A percentile compares a stretch with the other conserved stretches of the same genome.
Conservation (phyloP, 2,329 filamentous ascomycete species). For the Emergomyces pasteurianus region DNA sequence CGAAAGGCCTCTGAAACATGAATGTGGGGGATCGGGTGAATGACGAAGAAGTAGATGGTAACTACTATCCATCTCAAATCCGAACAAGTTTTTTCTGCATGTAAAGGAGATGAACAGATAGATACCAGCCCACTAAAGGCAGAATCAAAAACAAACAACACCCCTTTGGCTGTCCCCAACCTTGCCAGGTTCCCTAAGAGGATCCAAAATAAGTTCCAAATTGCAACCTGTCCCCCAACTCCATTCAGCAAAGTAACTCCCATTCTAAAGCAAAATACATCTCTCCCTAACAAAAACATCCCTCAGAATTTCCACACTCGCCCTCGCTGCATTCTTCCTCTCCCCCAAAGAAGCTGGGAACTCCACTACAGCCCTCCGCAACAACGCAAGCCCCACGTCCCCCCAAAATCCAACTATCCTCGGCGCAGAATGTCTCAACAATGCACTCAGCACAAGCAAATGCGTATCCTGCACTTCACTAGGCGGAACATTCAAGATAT, state of each 20-base stretch:
- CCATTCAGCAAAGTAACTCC: neutral
- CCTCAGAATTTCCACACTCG: constrained; percentile 26
- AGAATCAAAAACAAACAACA: neutral
- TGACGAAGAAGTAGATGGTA: neutral
- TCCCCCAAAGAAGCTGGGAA: constrained; percentile 44
- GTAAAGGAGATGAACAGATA: neutral
- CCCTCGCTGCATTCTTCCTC: constrained; percentile 25
- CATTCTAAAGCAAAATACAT: constrained; percentile 23
- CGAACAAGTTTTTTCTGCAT: neutral
- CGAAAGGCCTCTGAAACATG: neutral
- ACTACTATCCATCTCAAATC: neutral
- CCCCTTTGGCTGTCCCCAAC: neutral
- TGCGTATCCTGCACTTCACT: constrained; percentile 60
- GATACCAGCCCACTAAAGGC: neutral
- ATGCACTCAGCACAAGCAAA: constrained; percentile 55
- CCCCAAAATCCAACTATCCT: constrained; percentile 76
- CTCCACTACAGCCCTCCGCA: constrained; percentile 61
- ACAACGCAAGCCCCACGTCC: constrained; percentile 56
- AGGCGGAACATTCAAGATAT: constrained; percentile 62
- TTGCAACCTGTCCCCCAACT: neutral
- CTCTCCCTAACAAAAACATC: constrained; percentile 27
- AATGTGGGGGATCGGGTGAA: neutral
- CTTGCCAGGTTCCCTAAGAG: neutral
- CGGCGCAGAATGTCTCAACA: constrained; percentile 61
- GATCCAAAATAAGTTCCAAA: neutral